Evolutionary conservation across 148 eudicot species (phyloP), one percentile per base, ranked within the genome.

Genomic region (Amaranthus cruentus): DNA sequence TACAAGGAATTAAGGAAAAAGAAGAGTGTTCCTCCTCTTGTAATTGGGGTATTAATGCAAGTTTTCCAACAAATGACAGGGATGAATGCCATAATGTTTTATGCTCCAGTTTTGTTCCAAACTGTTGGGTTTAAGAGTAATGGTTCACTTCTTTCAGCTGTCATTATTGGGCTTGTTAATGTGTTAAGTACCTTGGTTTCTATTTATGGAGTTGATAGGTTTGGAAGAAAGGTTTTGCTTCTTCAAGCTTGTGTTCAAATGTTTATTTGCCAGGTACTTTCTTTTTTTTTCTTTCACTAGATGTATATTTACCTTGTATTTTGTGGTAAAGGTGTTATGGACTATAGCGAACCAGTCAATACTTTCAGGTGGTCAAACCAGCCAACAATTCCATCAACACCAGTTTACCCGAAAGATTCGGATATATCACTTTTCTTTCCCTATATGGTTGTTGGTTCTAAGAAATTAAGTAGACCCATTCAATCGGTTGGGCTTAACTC

Each of bases 51-150:
- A 0, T 2, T 50, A 9, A 63, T 88, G 50, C 91, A 88, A 56
- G 72, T 88, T 0, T 88, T 88, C 78, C 91, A 88, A 62, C 91
- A 88, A 62, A 63, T 86, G 49, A 88, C 91, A 0, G 91, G 91
- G 50, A 88, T 88, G 11, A 88, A 88, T 52, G 91, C 87, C 1
- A 76, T 88, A n/a, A 88, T 88, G 91, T 88, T 88, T 60, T 88
- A 88, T 60, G 86, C 89, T 3, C 91, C 89, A 0, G 83, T 88
- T 0, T 28, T 88, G 59, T 88, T 88, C 72, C 89, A 84, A 12
- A 88, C 91, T 5, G 28, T 88, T 44, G 89, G 91, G 8, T 84
- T 88, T 75, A 77, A 81, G 70, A 57, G 50, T 62, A 70, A 84
- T 9, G 91, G 82, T 0, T 77, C 89, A 2, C 67, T 88, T 66